Base-by-base conservation (phyloP, 2,329 filamentous ascomycete species). In the Ambrosiella xylebori region DNA sequence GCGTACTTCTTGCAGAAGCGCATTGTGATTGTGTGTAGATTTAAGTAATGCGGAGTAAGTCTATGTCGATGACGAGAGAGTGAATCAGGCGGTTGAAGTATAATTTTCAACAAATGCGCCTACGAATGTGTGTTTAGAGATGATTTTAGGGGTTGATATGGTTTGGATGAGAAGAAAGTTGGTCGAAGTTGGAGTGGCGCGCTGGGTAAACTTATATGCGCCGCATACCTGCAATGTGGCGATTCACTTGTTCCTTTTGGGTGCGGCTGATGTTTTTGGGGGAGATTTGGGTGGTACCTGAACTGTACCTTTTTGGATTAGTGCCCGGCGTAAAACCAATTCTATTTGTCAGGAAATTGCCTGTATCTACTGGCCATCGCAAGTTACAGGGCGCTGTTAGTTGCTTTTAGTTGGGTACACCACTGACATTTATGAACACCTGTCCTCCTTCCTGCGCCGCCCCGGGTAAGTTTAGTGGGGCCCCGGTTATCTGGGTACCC, bases 1-100 rank as follows among this genome's bases (percentile, higher is more conserved):
- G 76, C 73, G 62, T 80, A 65, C 64, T 70, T 72, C 68, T 75
- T 75, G 65, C 72, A 70, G 19, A 17, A 13, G 63, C 72, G 72
- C 76, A 78, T 78, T 71, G 66, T 64, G 57, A 57, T 59, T 57
- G 58, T 50, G 58, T 50, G 51, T 64, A 54, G 54, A 51, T 60
- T 56, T 51, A 40, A 47, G 44, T 11, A 41, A 41, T 41, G 44
- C 19, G 44, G n/a, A 11, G 44, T 47, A 47, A n/a, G 8, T 13
- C 44, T 47, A 47, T 47, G 19, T 47, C 8, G n/a, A 15, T 17
- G 27, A 15, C 39, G 27, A 57, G 54, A 62, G 61, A 57, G 49
- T 61, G 61, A 61, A 62, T 63, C 64, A 63, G 64, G 64, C 64
- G 40, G 40, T 38, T 39, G 27, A 45, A 27, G 39, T 17, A 19